phyloP scores from a whole-genome alignment of 2,329 filamentous ascomycete genomes.

The Septoria petroselini region DNA sequence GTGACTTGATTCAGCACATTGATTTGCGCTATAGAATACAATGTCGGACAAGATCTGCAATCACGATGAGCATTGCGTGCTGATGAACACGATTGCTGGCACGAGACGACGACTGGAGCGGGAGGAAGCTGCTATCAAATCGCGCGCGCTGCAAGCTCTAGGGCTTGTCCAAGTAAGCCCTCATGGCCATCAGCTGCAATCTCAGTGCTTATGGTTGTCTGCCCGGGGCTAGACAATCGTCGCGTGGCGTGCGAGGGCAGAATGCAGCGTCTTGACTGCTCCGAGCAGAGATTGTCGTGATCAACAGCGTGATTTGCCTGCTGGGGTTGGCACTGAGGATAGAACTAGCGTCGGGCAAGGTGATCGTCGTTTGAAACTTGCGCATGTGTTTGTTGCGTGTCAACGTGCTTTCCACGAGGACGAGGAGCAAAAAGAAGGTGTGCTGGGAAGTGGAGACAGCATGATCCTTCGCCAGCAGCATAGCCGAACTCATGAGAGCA shows the following conservation, averaged over 20 bases:
- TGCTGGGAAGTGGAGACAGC: conserved; percentile 8
- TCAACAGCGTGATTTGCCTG: conserved; percentile 3
- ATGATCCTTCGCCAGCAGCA: neutral
- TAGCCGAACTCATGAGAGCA: neutral
- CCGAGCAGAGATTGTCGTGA: conserved; percentile 8
- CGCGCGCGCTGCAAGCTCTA: neutral
- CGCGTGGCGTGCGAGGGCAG: conserved; percentile 1
- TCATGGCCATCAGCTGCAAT: neutral
- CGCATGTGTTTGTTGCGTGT: conserved; percentile 9
- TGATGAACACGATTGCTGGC: neutral
- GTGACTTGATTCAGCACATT: no score
- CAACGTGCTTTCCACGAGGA: conserved; percentile 15
- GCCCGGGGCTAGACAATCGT: conserved; percentile 5
- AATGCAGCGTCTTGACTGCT: conserved; percentile 6
- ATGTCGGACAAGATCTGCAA: no score
- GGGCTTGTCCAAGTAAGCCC: neutral
- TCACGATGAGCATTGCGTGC: no score
- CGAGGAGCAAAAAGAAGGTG: conserved; percentile 13
- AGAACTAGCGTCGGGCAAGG: conserved; percentile 8
- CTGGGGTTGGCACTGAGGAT: neutral
- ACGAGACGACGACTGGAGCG: neutral
- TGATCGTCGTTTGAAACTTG: conserved; percentile 3
- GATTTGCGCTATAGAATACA: no score
- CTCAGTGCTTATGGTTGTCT: neutral
- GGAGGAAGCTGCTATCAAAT: neutral